A percentile compares a stretch with the other conserved stretches of the same genome.
phyloP scores from a whole-genome alignment of 768 basidiomycete species.

The Gymnopilus dilepis region DNA sequence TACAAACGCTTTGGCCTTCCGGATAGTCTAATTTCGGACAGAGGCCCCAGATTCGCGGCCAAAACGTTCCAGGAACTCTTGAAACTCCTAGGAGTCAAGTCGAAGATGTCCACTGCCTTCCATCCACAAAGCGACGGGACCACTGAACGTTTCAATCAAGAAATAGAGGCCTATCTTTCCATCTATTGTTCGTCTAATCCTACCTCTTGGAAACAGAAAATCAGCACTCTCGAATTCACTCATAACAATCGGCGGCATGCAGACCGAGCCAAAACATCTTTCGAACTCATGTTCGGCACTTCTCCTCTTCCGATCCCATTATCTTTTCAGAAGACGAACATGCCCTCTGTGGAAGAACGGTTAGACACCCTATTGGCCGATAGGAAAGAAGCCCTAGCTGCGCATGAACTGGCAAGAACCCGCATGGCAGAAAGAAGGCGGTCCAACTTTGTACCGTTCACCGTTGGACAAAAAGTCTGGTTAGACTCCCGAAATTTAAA shows the following conservation, averaged over 20 bases:
- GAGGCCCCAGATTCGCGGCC: neutral
- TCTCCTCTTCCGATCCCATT: slow-evolving; percentile 6
- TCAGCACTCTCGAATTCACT: slow-evolving; percentile 19
- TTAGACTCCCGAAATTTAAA: slow-evolving; percentile 27
- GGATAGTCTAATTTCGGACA: neutral
- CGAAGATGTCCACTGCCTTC: too few species aligned
- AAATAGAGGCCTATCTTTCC: too few species aligned
- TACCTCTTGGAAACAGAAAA: slow-evolving; percentile 9
- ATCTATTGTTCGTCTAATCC: slow-evolving; percentile 8
- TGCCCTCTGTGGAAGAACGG: slow-evolving; percentile 1
- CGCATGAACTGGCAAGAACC: slow-evolving; percentile 22
- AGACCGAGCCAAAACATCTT: slow-evolving; percentile 22
- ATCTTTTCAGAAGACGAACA: slow-evolving; percentile 13
- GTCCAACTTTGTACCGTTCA: slow-evolving; percentile 39
- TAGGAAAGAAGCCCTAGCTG: slow-evolving; percentile 20
- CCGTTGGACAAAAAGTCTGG: slow-evolving; percentile 36
- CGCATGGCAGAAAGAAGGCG: slow-evolving; percentile 31
- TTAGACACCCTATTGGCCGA: slow-evolving; percentile 6
- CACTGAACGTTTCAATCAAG: too few species aligned
- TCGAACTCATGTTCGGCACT: slow-evolving; percentile 25
- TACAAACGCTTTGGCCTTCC: neutral
- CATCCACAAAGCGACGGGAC: too few species aligned
- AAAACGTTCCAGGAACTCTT: neutral
- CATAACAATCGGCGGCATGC: slow-evolving; percentile 24
- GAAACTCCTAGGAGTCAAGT: too few species aligned